Conservation (phyloP, 805 yeast genomes). For the Middelhovenomyces tepae region DNA sequence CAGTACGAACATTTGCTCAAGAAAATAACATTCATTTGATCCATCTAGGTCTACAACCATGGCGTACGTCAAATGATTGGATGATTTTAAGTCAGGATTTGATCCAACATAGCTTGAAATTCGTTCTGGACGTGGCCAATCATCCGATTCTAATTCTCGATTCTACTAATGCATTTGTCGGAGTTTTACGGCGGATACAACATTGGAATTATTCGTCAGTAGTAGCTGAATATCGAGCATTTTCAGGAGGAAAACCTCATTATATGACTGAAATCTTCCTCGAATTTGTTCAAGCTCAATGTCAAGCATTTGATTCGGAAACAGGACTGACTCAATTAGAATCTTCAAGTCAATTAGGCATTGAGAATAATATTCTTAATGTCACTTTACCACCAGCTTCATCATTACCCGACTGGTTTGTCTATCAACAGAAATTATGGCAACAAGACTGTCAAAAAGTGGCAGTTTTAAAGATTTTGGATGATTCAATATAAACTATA, state of each 20-base stretch:
- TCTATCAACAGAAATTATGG: slow-evolving; percentile 41
- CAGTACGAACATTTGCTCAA: slow-evolving; percentile 55
- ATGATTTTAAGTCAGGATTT: slow-evolving; percentile 64
- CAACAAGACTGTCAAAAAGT: not conserved
- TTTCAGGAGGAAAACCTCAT: slow-evolving; percentile 61
- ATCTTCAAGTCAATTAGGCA: slow-evolving; percentile 1
- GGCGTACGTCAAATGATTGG: slow-evolving; percentile 46
- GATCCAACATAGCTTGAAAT: slow-evolving; percentile 55
- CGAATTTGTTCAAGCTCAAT: slow-evolving; percentile 56
- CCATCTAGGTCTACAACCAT: slow-evolving; percentile 30
- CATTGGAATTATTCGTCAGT: slow-evolving; percentile 85
- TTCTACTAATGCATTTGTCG: slow-evolving; percentile 68
- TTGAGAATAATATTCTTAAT: slow-evolving; percentile 23
- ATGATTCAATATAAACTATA: too few relatives aligned
- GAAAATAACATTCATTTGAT: slow-evolving; percentile 28
- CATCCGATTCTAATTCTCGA: slow-evolving; percentile 73
- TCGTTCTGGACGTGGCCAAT: slow-evolving; percentile 50
- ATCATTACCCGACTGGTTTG: slow-evolving; percentile 69
- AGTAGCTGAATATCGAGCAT: slow-evolving; percentile 74
- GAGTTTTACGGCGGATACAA: slow-evolving; percentile 71
- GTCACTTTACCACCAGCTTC: slow-evolving; percentile 50
- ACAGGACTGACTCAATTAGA: slow-evolving; percentile 1
- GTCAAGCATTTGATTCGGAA: slow-evolving; percentile 34
- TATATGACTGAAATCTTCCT: slow-evolving; percentile 76
- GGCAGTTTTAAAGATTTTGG: too few relatives aligned